Evolutionary conservation across 2,329 filamentous ascomycete species (phyloP).

Genomic region (Aspergillus japonicus): DNA sequence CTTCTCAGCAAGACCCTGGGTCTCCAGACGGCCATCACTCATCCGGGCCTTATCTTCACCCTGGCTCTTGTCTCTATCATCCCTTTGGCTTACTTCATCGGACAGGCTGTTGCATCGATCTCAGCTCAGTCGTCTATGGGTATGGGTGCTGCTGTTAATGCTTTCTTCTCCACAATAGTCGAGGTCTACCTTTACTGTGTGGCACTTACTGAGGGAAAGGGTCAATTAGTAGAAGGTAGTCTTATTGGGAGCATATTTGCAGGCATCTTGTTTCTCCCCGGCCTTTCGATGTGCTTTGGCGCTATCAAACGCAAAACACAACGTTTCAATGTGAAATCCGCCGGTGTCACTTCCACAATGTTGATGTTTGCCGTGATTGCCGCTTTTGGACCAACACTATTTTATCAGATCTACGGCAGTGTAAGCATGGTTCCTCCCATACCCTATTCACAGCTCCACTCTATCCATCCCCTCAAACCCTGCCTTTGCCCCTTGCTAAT

Average conservation of each 20-base stretch:
- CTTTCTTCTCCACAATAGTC: slow-evolving; percentile 95
- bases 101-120: slow-evolving; percentile 95
- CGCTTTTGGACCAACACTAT: slow-evolving; percentile 91
- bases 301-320: slow-evolving; percentile 98
- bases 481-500: slow-evolving; percentile 16
- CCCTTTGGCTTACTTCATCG: slow-evolving; percentile 95
- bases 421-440: slow-evolving; percentile 45
- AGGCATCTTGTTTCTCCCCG: slow-evolving; percentile 89
- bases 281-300: slow-evolving; percentile 97
- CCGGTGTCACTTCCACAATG: slow-evolving; percentile 97
- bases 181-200: slow-evolving; percentile 98
- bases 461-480: neutral
- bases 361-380: slow-evolving; percentile 92
- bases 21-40: slow-evolving; percentile 71
- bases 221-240: slow-evolving; percentile 89
- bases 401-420: slow-evolving; percentile 98
- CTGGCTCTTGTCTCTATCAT: slow-evolving; percentile 89
- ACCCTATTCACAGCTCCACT: neutral
- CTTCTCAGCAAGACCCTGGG: slow-evolving; percentile 69
- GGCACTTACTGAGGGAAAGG: slow-evolving; percentile 87
- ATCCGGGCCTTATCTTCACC: slow-evolving; percentile 80
- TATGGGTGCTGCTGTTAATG: slow-evolving; percentile 92
- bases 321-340: slow-evolving; percentile 94
- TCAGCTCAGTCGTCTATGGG: slow-evolving; percentile 99
- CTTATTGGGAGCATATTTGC: slow-evolving; percentile 98